phyloP scores from a whole-genome alignment of 2,329 filamentous ascomycete species.

The Aspergillus pseudoglaucus region DNA sequence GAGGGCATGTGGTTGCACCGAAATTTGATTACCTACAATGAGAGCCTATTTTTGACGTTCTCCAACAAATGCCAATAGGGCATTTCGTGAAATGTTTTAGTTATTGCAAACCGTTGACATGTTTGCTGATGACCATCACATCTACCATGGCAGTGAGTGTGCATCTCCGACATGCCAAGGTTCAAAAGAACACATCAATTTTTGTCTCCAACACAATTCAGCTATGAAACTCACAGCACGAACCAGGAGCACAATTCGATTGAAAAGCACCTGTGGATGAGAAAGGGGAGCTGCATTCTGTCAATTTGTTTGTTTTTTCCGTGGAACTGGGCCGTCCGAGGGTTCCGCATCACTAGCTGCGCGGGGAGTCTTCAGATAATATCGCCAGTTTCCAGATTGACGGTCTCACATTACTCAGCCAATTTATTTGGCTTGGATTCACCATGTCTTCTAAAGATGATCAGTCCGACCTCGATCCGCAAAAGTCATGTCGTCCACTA shows the following conservation, averaged over 20 bases:
- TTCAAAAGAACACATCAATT: not conserved
- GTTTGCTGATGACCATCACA: too few species aligned
- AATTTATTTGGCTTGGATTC: not conserved
- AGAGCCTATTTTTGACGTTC: too few species aligned
- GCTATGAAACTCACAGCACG: not conserved
- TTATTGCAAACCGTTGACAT: too few species aligned
- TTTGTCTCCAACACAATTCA: not conserved
- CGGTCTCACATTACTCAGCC: not conserved
- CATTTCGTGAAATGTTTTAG: too few species aligned
- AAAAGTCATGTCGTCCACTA: conserved; percentile 9
- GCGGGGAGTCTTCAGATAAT: too few species aligned
- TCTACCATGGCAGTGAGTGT: not conserved
- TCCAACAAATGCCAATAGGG: too few species aligned
- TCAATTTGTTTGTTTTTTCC: not conserved
- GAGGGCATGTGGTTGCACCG: not conserved
- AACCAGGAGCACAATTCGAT: not conserved
- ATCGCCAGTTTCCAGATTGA: not conserved
- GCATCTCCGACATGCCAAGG: not conserved
- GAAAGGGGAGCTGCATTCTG: not conserved
- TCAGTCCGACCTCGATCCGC: conserved; percentile 3
- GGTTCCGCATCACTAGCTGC: too few species aligned
- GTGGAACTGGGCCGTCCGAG: not conserved
- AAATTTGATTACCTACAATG: too few species aligned
- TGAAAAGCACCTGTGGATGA: not conserved
- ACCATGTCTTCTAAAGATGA: conserved; percentile 12